Base-by-base conservation (phyloP, 164 flowering plant species). In the Cinnamomum chago region DNA sequence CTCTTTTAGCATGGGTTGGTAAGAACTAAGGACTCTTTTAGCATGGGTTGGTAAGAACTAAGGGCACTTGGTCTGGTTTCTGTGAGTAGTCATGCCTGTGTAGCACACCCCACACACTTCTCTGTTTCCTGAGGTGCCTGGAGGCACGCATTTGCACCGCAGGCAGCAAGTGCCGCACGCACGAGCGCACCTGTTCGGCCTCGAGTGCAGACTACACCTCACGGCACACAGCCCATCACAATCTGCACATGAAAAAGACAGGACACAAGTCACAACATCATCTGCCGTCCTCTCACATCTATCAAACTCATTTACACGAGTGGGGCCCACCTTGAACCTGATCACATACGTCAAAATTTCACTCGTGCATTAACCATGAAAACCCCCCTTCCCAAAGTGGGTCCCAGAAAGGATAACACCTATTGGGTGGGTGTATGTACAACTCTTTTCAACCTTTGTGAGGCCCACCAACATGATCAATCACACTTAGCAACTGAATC, bases 91-190 rank as follows among this genome's bases (percentile, higher is more conserved):
- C 81, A 79, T 79, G 62, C 75, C 65, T 0, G 75, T 79, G 75
- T 79, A 79, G 78, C 81, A 75, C 13, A 14, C 72, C 25, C 81
- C 81, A 30, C 81, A 79, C 58, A 72, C 47, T 25, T 79, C 81
- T 15, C 67, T 75, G 72, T 75, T 75, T 17, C 81, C 81, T 5
- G 67, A 71, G 15, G 81, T 79, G 22, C 81, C 81, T 14, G 78
- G 81, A 12, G 81, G 81, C 11, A 79, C 81, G 62, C 81, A 79
- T 50, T 72, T 75, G 78, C 81, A 79, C 65, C 81, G 70, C 9
- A 12, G 7, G 68, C 81, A 79, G 75, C 81, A 79, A 15, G 81
- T 79, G 4, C 72, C 72, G 20, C 78, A 79, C 50, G 75, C 81
- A 18, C 81, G 69, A 2, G 14, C 58, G 72, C 81, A 79, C 62